Evolutionary conservation across 176 grass and related monocot species (phyloP).

Genomic region (Oryza officinalis): DNA sequence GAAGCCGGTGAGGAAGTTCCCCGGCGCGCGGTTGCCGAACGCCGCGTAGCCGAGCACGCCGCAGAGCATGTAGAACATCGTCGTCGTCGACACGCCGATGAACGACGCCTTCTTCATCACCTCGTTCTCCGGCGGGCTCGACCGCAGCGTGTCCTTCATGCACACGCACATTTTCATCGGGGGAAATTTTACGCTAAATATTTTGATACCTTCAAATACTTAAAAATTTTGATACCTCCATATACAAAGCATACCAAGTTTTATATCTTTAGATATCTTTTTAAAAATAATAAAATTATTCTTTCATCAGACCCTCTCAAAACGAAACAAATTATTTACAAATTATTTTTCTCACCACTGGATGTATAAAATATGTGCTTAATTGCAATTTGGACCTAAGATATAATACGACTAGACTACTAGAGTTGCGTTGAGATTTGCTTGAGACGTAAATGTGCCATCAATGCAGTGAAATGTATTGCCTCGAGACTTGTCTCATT

Average conservation of each 20-base stretch:
- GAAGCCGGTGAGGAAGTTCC: constrained; percentile 94
- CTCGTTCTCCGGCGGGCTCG: constrained; percentile 79
- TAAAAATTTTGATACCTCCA: too few relatives aligned
- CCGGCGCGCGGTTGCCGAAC: constrained; percentile 79
- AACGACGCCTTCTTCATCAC: constrained; percentile 94
- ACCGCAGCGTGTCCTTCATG: constrained; percentile 81
- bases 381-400: too few relatives aligned
- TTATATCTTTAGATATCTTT: too few relatives aligned
- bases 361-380: too few relatives aligned
- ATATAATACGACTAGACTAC: too few relatives aligned
- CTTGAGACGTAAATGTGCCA: background rate
- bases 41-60: constrained; percentile 83
- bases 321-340: background rate
- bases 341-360: background rate
- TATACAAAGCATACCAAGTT: too few relatives aligned
- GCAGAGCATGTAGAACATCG: constrained; percentile 91
- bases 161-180: too few relatives aligned
- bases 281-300: too few relatives aligned
- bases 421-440: background rate
- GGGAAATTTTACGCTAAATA: too few relatives aligned
- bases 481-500: background rate
- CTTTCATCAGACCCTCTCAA: background rate
- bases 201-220: too few relatives aligned
- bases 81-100: constrained; percentile 80
- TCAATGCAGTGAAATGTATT: background rate